Percentiles rank a stretch among this genome's conserved stretches.
Evolutionary conservation across 2,329 filamentous ascomycete genomes (phyloP).

Genomic region (Epichloe brachyelytri): DNA sequence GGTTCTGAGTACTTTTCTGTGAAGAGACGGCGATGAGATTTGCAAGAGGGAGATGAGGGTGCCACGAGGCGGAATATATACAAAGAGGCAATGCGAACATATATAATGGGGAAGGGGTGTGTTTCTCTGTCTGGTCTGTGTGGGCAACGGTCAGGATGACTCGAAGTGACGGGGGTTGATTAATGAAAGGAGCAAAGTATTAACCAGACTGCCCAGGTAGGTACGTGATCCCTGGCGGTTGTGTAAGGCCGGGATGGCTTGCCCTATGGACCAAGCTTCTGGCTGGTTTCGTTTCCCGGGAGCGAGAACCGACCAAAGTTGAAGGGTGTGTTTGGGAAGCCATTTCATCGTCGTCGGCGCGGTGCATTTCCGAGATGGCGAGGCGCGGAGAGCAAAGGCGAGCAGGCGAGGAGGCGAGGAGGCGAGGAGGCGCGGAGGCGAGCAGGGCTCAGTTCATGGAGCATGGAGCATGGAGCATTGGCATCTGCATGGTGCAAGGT

Average conservation of each 20-base stretch:
- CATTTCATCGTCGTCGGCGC: slow-evolving; percentile 2
- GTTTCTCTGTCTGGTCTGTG: not conserved
- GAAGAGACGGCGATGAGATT: not conserved
- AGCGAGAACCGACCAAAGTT: no score
- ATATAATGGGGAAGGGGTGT: no score
- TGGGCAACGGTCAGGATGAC: not conserved
- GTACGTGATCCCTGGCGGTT: not conserved
- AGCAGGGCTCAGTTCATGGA: no score
- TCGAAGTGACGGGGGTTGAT: no score
- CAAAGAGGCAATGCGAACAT: not conserved
- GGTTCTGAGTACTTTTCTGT: not conserved
- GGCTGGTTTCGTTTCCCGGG: not conserved
- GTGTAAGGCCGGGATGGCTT: not conserved
- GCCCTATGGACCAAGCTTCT: not conserved
- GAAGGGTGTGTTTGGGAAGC: not conserved
- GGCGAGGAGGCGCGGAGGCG: no score
- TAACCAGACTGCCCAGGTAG: no score
- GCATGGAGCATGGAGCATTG: not conserved
- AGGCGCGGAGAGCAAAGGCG: not conserved
- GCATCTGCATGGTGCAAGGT: not conserved
- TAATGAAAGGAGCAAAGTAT: not conserved
- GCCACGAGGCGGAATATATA: slow-evolving; percentile 1
- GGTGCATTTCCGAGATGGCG: slow-evolving; percentile 6
- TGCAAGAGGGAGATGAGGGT: not conserved
- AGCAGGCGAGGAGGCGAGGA: no score